phyloP scores from a whole-genome alignment of 306 rosid species.

The Vigna hirtella region DNA sequence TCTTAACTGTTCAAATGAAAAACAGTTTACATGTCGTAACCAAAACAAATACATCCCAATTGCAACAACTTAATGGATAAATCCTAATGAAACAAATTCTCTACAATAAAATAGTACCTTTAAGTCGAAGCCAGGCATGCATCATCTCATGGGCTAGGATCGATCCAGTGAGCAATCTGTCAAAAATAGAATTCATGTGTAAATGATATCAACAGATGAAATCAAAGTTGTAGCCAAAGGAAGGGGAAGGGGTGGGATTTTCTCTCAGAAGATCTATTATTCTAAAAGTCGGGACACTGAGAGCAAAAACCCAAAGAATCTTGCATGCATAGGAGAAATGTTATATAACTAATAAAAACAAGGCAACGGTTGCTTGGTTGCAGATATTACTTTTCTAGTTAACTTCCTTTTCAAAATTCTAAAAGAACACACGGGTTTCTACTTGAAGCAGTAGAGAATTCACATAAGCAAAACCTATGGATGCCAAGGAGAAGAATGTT shows the following conservation, averaged over 20 bases:
- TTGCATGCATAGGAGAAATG: neutral
- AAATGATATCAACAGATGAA: slow-evolving; percentile 18
- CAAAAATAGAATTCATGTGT: slow-evolving; percentile 48
- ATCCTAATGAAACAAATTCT: slow-evolving; percentile 19
- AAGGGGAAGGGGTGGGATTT: neutral
- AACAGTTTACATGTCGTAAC: slow-evolving; percentile 29
- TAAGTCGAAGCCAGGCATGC: slow-evolving; percentile 99
- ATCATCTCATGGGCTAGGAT: slow-evolving; percentile 99
- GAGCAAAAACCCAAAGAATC: neutral
- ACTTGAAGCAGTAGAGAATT: slow-evolving; percentile 1
- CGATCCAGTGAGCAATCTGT: slow-evolving; percentile 92
- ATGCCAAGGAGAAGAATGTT: neutral
- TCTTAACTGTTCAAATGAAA: slow-evolving; percentile 20
- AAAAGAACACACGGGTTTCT: neutral
- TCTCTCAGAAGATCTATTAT: neutral
- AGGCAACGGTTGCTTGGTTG: neutral
- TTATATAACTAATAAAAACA: neutral
- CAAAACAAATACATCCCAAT: slow-evolving; percentile 31
- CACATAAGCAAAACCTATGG: slow-evolving; percentile 3
- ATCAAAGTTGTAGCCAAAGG: neutral
- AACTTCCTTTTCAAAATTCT: slow-evolving; percentile 10
- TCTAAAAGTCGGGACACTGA: neutral
- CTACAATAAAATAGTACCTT: slow-evolving; percentile 56
- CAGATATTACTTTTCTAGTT: slow-evolving; percentile 27
- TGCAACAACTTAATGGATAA: slow-evolving; percentile 22